Base-by-base conservation (phyloP, 176 grass and related monocot genomes). In the Rhynchospora tenuis region DNA sequence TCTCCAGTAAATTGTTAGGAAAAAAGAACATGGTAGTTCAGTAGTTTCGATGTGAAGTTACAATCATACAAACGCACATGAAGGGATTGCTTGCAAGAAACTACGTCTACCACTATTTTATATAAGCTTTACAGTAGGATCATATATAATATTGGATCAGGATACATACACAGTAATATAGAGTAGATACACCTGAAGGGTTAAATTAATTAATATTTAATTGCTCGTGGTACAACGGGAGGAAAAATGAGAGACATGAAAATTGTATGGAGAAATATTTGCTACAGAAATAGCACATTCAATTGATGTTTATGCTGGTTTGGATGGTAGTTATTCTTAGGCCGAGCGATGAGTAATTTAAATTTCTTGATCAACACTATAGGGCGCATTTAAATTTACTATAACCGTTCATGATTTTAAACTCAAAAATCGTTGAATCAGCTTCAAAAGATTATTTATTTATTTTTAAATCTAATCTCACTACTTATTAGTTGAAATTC, bases 21-120 rank as follows among this genome's bases (percentile, higher is more conserved):
- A 10, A 73, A 27, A 76, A 10, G 24, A 27, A 27, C 7, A 3
- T 47, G 72, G 47, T 54, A 54, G 72, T 75, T 29, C 20, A 26
- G 45, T 47, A 50, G 45, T 73, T 73, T 44, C 11, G 1, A 50
- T 54, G 17, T 20, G 17, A 54, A 75, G 47, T 16, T 74, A 28
- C 46, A 52, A 75, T 75, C 13, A 76, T 45, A n/a, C 24, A 76
- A 54, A 19, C 28, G 47, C 73, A 55, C 47, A 76, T 28, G 72
- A 75, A 75, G 13, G 24, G 48, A 4, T 76, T 31, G 48, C 73
- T 56, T 76, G 73, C 48, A 76, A 76, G 73, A 31, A 76, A 76
- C 73, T 56, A 56, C 14, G 12, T 14, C 71, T 28, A 23, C 67
- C 17, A 44, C 67, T 22, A 46, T 2, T 44, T 16, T 22, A 46